A percentile compares a stretch with the other conserved stretches of the same genome.
These are phyloP conservation scores for Boletus vermiculosoides DNA, from an alignment of 768 basidiomycete genomes.

Conservation along the genomic window DNA sequence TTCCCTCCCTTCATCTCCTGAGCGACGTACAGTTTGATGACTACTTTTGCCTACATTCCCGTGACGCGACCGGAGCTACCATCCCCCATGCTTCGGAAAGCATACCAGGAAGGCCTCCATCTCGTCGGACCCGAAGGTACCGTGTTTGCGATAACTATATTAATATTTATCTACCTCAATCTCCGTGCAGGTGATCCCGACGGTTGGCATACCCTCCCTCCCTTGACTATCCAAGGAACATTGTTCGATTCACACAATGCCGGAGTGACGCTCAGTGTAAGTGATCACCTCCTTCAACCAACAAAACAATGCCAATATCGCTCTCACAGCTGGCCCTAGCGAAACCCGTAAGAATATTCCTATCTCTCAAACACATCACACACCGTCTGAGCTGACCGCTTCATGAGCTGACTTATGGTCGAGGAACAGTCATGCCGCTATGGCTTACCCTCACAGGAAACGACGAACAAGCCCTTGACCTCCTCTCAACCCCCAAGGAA, in stretches of 20 bases:
- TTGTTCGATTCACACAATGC: slow-evolving; percentile 34
- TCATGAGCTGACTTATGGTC: slow-evolving; percentile 46
- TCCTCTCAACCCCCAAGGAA: slow-evolving; percentile 42
- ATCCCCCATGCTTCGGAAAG: slow-evolving; percentile 37
- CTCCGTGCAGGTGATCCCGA: slow-evolving; percentile 33
- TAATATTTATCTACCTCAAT: neutral
- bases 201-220: slow-evolving; percentile 38
- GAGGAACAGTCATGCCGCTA: slow-evolving; percentile 53
- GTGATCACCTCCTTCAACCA: slow-evolving; percentile 5
- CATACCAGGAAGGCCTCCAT: slow-evolving; percentile 34
- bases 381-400: neutral
- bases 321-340: slow-evolving; percentile 45
- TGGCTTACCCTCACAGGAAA: slow-evolving; percentile 43
- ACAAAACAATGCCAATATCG: neutral
- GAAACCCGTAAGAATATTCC: slow-evolving; percentile 39
- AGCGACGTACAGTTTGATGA: slow-evolving; percentile 28
- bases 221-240: slow-evolving; percentile 34
- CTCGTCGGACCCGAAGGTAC: slow-evolving; percentile 36
- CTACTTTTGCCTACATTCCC: slow-evolving; percentile 35
- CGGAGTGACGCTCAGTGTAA: slow-evolving; percentile 33
- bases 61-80: slow-evolving; percentile 34
- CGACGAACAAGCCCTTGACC: slow-evolving; percentile 50
- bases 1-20: neutral
- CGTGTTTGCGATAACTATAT: neutral
- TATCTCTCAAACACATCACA: neutral